A percentile compares a stretch with the other conserved stretches of the same genome.
Conservation (phyloP, 2,329 filamentous ascomycete genomes). For the Boeremia lycopersici region DNA sequence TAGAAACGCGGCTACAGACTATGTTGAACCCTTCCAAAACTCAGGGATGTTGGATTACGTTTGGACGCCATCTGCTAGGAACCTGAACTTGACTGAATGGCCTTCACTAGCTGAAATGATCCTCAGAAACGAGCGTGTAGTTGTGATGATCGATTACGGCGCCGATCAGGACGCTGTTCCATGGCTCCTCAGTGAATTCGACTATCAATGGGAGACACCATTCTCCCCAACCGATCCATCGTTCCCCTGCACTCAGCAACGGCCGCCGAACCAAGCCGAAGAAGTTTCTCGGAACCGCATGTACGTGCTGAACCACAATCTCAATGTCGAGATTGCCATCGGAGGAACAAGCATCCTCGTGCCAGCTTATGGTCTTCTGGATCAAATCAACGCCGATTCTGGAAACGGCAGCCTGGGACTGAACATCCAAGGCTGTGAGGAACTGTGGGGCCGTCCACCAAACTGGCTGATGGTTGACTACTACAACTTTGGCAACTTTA, state of each 20-base stretch:
- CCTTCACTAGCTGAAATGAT: constrained; percentile 73
- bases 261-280: constrained; percentile 69
- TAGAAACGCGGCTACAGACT: constrained; percentile 68
- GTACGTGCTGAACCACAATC: constrained; percentile 89
- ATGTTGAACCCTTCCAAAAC: constrained; percentile 70
- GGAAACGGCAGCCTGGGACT: constrained; percentile 37
- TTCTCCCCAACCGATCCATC: constrained; percentile 72
- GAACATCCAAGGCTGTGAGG: constrained; percentile 34
- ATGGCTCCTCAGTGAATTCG: constrained; percentile 87
- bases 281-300: constrained; percentile 64
- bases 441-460: constrained; percentile 41
- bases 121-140: constrained; percentile 36
- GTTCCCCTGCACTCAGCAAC: constrained; percentile 80
- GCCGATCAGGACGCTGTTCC: constrained; percentile 79
- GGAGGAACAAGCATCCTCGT: constrained; percentile 50
- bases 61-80: constrained; percentile 73
- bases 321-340: constrained; percentile 66
- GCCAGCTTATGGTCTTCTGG: constrained; percentile 37
- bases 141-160: constrained; percentile 45
- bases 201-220: constrained; percentile 87
- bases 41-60: constrained; percentile 75
- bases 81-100: constrained; percentile 78
- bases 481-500: constrained; percentile 43
- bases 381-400: constrained; percentile 37
- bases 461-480: constrained; percentile 48